Percentiles rank a stretch among this genome's conserved stretches.
phyloP scores from a whole-genome alignment of 768 basidiomycete genomes.

The Tricholoma matsutake region DNA sequence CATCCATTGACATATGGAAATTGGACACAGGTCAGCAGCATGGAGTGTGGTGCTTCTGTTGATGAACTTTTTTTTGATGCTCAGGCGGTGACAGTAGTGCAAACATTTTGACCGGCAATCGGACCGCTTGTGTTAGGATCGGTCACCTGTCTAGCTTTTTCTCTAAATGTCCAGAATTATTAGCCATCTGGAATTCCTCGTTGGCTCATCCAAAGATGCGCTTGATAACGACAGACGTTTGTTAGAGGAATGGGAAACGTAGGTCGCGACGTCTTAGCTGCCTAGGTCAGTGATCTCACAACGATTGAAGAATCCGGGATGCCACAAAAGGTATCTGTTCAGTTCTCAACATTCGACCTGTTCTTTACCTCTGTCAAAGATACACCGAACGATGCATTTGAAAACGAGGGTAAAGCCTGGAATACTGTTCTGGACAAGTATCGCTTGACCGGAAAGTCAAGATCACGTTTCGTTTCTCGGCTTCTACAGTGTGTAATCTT shows the following conservation, averaged over 20 bases:
- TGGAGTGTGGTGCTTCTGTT: background rate
- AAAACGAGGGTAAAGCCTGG: constrained; percentile 18
- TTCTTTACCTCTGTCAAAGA: constrained; percentile 3
- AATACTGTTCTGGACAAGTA: constrained; percentile 33
- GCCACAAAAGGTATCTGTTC: constrained; percentile 1
- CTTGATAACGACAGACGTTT: constrained; percentile 20
- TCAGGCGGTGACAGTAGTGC: no score
- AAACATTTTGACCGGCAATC: no score
- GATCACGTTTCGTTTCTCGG: constrained; percentile 9
- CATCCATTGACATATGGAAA: background rate
- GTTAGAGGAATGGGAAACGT: constrained; percentile 32
- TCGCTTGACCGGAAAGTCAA: background rate
- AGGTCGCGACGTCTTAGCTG: constrained; percentile 4
- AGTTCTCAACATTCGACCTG: background rate
- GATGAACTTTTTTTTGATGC: no score
- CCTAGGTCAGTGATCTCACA: background rate
- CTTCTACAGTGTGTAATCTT: constrained; percentile 24
- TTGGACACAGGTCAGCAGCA: background rate
- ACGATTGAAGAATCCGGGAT: constrained; percentile 11
- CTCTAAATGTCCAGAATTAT: constrained; percentile 1
- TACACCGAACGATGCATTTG: constrained; percentile 4
- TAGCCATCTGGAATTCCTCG: constrained; percentile 29
- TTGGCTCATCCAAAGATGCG: constrained; percentile 23
- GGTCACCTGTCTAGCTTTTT: no score
- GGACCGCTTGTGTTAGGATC: no score